Evolutionary conservation across 1,284 basidiomycete species (phyloP).

Genomic region (Tilletia setariae): DNA sequence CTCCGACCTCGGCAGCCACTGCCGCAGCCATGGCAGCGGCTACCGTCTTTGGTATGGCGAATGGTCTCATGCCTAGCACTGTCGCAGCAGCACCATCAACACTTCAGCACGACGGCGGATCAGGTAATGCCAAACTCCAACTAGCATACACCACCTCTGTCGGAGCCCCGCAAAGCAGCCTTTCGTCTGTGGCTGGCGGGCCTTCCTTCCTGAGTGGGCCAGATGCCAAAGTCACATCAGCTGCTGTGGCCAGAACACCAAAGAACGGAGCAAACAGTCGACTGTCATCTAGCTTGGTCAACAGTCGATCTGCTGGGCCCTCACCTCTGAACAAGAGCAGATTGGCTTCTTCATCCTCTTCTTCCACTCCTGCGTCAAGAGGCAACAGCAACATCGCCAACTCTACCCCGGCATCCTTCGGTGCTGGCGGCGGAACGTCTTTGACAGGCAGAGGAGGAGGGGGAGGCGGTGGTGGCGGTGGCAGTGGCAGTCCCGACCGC

Average conservation of each 20-base stretch:
- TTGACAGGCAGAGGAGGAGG: not conserved
- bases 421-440: not conserved
- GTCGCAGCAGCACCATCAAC: constrained; percentile 1
- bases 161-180: not conserved
- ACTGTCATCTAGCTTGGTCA: not conserved
- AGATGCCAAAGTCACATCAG: too few species aligned
- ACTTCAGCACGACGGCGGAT: constrained; percentile 2
- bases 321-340: too few species aligned
- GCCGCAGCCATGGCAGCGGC: not conserved
- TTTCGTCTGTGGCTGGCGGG: too few species aligned
- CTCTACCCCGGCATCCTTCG: too few species aligned
- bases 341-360: too few species aligned
- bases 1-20: not conserved
- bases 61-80: not conserved
- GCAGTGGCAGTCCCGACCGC: not conserved
- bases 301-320: not conserved
- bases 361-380: not conserved
- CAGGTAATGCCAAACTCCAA: constrained; percentile 3
- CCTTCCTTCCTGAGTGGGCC: too few species aligned
- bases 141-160: not conserved
- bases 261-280: too few species aligned
- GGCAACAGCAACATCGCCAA: not conserved
- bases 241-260: too few species aligned
- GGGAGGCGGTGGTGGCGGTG: not conserved
- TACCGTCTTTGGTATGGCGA: not conserved